Conservation (phyloP, 371 early-diverging fungal species). For the Amoeboaphelidium occidentale region DNA sequence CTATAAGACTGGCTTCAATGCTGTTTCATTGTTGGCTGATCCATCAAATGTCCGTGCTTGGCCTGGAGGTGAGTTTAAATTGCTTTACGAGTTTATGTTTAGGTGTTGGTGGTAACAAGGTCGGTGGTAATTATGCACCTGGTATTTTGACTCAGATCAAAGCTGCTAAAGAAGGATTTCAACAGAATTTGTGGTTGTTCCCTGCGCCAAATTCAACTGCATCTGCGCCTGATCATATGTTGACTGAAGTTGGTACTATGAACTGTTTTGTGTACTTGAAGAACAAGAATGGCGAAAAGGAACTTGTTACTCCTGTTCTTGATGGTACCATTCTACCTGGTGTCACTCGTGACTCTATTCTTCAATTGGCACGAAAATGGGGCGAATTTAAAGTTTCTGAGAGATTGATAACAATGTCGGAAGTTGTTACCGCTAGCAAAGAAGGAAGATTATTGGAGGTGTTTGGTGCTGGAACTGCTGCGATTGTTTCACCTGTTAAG, state of each 20-base stretch:
- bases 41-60: slow-evolving; percentile 70
- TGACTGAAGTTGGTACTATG: slow-evolving; percentile 60
- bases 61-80: too few relatives aligned
- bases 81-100: too few relatives aligned
- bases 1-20: slow-evolving; percentile 73
- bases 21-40: slow-evolving; percentile 61
- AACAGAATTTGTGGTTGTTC: slow-evolving; percentile 87
- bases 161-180: slow-evolving; percentile 56
- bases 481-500: slow-evolving; percentile 81
- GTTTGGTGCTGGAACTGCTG: slow-evolving; percentile 89
- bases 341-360: slow-evolving; percentile 85
- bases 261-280: slow-evolving; percentile 71
- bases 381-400: slow-evolving; percentile 74
- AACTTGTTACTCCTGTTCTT: slow-evolving; percentile 73
- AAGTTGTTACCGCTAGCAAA: slow-evolving; percentile 40
- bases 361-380: slow-evolving; percentile 53
- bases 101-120: slow-evolving; percentile 72
- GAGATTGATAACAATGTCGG: slow-evolving; percentile 55
- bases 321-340: slow-evolving; percentile 92
- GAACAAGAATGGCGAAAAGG: slow-evolving; percentile 35
- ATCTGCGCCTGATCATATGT: not conserved
- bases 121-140: slow-evolving; percentile 73
- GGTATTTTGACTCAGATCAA: slow-evolving; percentile 66
- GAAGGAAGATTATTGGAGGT: slow-evolving; percentile 48
- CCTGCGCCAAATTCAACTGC: slow-evolving; percentile 15